Evolutionary conservation across 164 flowering plant species (phyloP).

Genomic region (Liriodendron chinense): DNA sequence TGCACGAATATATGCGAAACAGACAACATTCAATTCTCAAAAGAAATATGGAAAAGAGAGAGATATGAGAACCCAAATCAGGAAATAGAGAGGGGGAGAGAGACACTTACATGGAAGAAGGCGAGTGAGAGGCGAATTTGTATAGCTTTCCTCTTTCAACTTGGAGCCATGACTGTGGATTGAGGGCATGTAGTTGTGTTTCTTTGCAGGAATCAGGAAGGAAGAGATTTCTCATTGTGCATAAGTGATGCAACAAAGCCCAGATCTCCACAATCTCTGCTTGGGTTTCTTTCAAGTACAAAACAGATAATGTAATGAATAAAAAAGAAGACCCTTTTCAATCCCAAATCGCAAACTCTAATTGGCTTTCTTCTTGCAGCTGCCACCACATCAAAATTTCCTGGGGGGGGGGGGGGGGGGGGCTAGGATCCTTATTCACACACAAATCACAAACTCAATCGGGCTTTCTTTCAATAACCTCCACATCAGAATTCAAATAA

Average conservation of each 20-base stretch:
- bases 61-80: background rate
- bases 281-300: slow-evolving; percentile 24
- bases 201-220: slow-evolving; percentile 87
- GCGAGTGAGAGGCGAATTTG: slow-evolving; percentile 50
- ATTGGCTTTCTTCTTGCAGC: background rate
- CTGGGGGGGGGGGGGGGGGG: no score
- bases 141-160: slow-evolving; percentile 95
- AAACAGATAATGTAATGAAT: background rate
- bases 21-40: slow-evolving; percentile 7
- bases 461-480: background rate
- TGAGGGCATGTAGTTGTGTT: slow-evolving; percentile 66
- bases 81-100: background rate
- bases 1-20: slow-evolving; percentile 29
- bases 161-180: slow-evolving; percentile 98
- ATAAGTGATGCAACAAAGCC: slow-evolving; percentile 65
- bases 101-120: slow-evolving; percentile 78
- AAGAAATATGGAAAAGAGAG: background rate
- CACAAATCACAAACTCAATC: slow-evolving; percentile 9
- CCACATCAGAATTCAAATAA: background rate
- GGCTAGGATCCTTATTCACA: slow-evolving; percentile 7
- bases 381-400: background rate
- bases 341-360: no score
- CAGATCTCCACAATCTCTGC: slow-evolving; percentile 85
- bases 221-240: slow-evolving; percentile 84
- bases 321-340: background rate